These are phyloP conservation scores for Ceratobasidium sp. DNA, from an alignment of 1,284 basidiomycete species.

Conservation along the genomic window DNA sequence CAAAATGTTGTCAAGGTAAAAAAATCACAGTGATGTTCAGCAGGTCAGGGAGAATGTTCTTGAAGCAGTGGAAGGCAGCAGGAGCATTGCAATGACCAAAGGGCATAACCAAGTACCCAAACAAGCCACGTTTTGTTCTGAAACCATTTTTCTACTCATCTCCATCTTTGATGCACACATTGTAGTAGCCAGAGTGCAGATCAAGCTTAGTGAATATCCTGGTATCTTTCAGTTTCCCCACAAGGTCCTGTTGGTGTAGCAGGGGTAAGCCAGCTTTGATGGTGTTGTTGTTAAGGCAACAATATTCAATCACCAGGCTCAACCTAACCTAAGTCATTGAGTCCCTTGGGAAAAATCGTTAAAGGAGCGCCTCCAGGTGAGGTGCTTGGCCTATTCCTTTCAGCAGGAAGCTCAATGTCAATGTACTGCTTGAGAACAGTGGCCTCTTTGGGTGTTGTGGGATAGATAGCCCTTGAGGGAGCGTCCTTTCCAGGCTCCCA, in stretches of 20 bases:
- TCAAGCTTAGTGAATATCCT: conserved; percentile 29
- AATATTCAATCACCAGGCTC: conserved; percentile 11
- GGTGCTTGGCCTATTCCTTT: no score
- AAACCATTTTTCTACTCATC: conserved; percentile 39
- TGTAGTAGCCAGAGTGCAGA: conserved; percentile 15
- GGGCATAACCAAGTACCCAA: conserved; percentile 35
- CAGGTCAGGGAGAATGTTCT: conserved; percentile 37
- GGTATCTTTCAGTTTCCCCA: conserved; percentile 2
- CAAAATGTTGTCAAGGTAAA: conserved; percentile 39
- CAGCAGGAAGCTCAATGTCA: no score
- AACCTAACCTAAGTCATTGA: conserved; percentile 19
- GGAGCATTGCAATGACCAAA: conserved; percentile 31
- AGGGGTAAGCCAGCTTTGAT: conserved; percentile 18
- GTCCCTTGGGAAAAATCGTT: no score
- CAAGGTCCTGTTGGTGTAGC: conserved; percentile 13
- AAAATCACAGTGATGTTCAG: conserved; percentile 16
- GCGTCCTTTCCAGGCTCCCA: no score
- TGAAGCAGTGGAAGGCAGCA: conserved; percentile 30
- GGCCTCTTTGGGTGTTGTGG: no score
- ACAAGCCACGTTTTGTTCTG: conserved; percentile 8
- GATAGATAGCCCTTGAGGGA: no score
- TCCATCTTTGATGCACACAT: background rate
- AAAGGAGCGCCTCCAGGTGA: no score
- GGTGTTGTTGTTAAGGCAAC: conserved; percentile 23
- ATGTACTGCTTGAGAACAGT: no score